A percentile compares a stretch with the other conserved stretches of the same genome.
Evolutionary conservation across 2,329 filamentous ascomycete species (phyloP).

Genomic region (Sarocladium kiliense): DNA sequence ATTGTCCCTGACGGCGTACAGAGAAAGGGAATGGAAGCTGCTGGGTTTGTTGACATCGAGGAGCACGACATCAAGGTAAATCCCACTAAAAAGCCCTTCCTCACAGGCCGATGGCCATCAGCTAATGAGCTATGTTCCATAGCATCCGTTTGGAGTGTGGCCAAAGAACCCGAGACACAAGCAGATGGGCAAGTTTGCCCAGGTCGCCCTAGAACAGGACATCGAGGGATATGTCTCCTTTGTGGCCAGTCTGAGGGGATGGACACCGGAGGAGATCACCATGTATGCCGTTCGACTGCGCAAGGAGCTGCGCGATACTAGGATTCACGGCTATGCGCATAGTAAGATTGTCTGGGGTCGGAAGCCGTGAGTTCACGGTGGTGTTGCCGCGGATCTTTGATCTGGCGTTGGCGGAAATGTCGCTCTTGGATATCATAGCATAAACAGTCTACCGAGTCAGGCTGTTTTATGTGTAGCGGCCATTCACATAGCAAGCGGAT

Average conservation of each 20-base stretch:
- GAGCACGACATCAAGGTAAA: constrained; percentile 28
- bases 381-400: too few species aligned
- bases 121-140: too few species aligned
- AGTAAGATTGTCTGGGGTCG: constrained; percentile 19
- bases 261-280: constrained; percentile 20
- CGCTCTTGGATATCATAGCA: too few species aligned
- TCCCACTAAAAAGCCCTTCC: too few species aligned
- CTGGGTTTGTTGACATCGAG: constrained; percentile 30
- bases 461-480: too few species aligned
- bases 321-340: constrained; percentile 18
- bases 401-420: too few species aligned
- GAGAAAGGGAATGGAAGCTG: constrained; percentile 17
- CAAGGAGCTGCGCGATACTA: constrained; percentile 8
- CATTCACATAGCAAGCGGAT: too few species aligned
- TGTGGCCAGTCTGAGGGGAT: constrained; percentile 18
- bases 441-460: too few species aligned
- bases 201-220: constrained; percentile 25
- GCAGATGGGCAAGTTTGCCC: constrained; percentile 29
- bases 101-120: too few species aligned
- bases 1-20: constrained; percentile 15
- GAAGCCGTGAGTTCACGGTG: constrained; percentile 16
- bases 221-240: constrained; percentile 23
- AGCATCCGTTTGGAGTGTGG: constrained; percentile 34
- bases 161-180: constrained; percentile 35
- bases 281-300: constrained; percentile 19